A percentile compares a stretch with the other conserved stretches of the same genome.
Evolutionary conservation across 208 protist genomes (phyloP).

Genomic region (Leishmania martiniquensis): DNA sequence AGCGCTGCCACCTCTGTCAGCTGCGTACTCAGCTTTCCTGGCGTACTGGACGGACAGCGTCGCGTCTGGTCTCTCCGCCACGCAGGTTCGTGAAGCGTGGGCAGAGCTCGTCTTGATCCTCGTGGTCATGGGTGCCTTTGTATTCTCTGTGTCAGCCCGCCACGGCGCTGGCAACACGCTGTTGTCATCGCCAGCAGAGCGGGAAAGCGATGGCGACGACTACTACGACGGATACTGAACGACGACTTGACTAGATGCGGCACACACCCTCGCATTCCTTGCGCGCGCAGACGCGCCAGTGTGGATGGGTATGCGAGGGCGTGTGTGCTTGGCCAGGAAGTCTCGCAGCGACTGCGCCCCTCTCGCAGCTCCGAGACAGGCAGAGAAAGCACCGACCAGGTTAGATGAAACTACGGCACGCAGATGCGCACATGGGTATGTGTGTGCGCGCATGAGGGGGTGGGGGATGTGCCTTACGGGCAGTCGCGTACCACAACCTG

Average conservation of each 20-base stretch:
- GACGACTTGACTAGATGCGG: not conserved
- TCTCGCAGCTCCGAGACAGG: no score
- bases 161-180: slow-evolving; percentile 11
- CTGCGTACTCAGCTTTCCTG: slow-evolving; percentile 16
- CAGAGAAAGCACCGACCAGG: no score
- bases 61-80: not conserved
- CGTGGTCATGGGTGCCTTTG: slow-evolving; percentile 20
- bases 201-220: slow-evolving; percentile 30
- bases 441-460: not conserved
- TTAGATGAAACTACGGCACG: no score
- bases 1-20: slow-evolving; percentile 32
- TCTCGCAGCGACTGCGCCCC: not conserved
- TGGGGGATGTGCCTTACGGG: not conserved
- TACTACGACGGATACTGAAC: slow-evolving; percentile 19
- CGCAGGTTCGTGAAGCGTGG: slow-evolving; percentile 37
- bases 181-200: not conserved
- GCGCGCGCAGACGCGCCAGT: not conserved
- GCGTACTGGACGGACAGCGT: slow-evolving; percentile 15
- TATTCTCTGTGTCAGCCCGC: slow-evolving; percentile 47
- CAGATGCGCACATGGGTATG: not conserved
- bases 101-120: slow-evolving; percentile 36
- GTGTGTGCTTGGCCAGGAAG: not conserved
- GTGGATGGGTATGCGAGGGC: not conserved
- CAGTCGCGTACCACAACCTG: not conserved
- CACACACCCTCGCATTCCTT: not conserved